Base-by-base conservation (phyloP, 768 basidiomycete genomes). In the Astraeus odoratus region DNA sequence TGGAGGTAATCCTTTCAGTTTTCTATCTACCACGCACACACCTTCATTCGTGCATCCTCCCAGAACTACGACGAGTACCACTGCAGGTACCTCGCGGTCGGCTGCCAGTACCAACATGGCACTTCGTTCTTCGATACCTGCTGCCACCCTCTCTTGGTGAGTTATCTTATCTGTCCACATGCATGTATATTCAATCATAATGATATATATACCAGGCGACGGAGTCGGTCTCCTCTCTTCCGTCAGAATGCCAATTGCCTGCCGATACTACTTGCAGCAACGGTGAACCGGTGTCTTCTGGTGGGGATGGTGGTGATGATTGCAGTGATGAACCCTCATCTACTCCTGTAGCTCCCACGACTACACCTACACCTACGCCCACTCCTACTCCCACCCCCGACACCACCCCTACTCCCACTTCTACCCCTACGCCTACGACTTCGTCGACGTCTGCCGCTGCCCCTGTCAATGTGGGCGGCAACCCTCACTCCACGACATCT, bases 91-190 rank as follows among this genome's bases (percentile, higher is more conserved):
- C 54, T 76, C 45, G 73, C 75, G 34, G 59, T 84, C 51, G 69
- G 67, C 39, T 80, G 77, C 57, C 56, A 70, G 23, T 53, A 51
- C 44, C 64, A 77, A 57, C 76, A 77, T 54, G 63, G 68, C 57
- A 70, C 72, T 8, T 38, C 61, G 13, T 83, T 82, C 69, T 89
- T 86, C 61, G 68, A 78, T 44, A 45, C 56, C 23, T 90, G 89
- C 59, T 86, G 86, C 71, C 79, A 79, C 59, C 81, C 86, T 47
- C 67, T 86, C 48, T 68, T 81, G 57, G 81, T 81, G 58, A 61
- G 43, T 37, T 1, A 9, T 34, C 26, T 54, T 29, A 30, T 51
- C 42, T 25, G 35, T 12, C 13, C 31, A 39, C 30, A 31, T 31
- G 10, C 37, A 31, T 25, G 31, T 16, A 18, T 16, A 22, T 47